Base-by-base conservation (phyloP, 2,329 filamentous ascomycete genomes). In the Ampelomyces quisqualis region DNA sequence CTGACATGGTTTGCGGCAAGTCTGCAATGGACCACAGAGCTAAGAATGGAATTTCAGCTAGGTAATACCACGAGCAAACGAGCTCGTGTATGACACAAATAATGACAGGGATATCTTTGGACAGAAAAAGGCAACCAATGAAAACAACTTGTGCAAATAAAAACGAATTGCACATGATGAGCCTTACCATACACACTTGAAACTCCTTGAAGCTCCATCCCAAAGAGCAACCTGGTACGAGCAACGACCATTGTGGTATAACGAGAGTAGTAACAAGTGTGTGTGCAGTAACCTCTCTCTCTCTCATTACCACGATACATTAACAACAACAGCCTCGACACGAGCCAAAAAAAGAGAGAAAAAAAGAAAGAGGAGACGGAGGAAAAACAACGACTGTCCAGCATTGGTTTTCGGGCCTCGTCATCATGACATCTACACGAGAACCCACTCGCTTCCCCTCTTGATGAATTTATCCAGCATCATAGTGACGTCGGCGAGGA, bases 381-480 rank as follows among this genome's bases (percentile, higher is more conserved):
- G 27, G n/a, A n/a, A 28, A 5, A 26, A 14, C 26, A 28, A 26
- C 26, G n/a, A 28, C 26, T 28, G 10, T 14, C 26, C n/a, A 28
- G 26, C 15, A 14, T 14, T 15, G 13, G 8, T 13, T 29, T 21
- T n/a, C 19, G 5, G 10, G 5, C 20, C 14, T 17, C 10, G 20
- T 34, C 11, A n/a, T 18, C 2, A 14, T 7, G 10, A 18, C 7
- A 15, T 27, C 27, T 47, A 82, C 39, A 77, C 71, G 47, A 85
- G 69, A 38, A 96, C 90, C 91, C 91, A 98, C 75, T 98, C 91
- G 58, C 86, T 95, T 17, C 91, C 90, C 53, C 90, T 82, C 76
- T 98, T 98, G 67, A 98, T 85, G 62, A 93, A 97, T 67, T 97
- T 98, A 68, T 98, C 93, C 55, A 98, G 75, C 73, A 98, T 76